Evolutionary conservation across 75 land plant species (phyloP), one percentile per base, ranked within the genome.

Genomic region (Pinus taeda): DNA sequence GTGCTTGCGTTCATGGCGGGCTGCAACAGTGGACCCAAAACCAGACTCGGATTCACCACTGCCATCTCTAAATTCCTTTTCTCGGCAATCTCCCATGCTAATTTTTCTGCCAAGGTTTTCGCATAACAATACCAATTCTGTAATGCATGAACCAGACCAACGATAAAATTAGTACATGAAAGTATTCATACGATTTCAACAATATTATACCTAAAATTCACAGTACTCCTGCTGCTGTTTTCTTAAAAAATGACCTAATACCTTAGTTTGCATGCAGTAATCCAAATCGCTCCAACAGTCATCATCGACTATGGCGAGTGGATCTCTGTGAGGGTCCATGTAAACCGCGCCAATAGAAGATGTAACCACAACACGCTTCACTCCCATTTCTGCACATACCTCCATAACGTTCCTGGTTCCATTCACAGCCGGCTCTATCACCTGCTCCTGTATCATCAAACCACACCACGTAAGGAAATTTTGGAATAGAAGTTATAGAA

Each of bases 111-210:
- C 77, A 78, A 58, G 1, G 83, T 80, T 73, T 90, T 90, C 8
- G 81, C 87, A 42, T 79, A 75, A 71, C 92, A 87, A 60, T 90
- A 90, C 85, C 92, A 86, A n/a, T 86, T 84, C 91, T 89, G 83
- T 66, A 30, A 18, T 22, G 78, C 57, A 76, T 4, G 57, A 79
- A 8, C n/a, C 59, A 65, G 74, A 70, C 39, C 61, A 37, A 17
- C 3, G 5, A 42, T 26, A 29, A 59, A 22, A 57, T 53, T 57
- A 55, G 56, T 70, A 29, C 45, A 21, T 20, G 29, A 53, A 3
- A 14, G 7, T 33, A 15, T 45, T 49, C n/a, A 62, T 6, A 9
- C 4, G 62, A 21, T 18, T 20, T 39, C 20, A 0, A 21, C 21
- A 11, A 60, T 39, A 39, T 39, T 39, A 39, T 39, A 4, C 42